phyloP scores from a whole-genome alignment of 1,284 basidiomycete species.

The Ustilago crameri region DNA sequence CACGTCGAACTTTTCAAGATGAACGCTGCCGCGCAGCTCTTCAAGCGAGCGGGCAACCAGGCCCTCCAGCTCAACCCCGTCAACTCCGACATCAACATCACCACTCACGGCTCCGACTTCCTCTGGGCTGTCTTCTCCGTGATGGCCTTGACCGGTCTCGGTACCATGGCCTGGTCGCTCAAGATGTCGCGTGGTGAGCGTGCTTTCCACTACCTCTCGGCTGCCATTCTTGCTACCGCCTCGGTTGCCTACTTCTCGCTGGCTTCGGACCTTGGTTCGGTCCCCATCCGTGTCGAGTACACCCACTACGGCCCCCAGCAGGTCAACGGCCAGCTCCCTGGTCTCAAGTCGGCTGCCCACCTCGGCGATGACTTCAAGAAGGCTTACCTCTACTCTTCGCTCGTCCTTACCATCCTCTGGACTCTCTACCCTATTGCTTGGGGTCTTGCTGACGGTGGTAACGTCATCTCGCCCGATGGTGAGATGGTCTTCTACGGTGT shows the following conservation, averaged over 20 bases:
- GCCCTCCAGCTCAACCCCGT: conserved; percentile 50
- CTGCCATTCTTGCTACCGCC: conserved; percentile 67
- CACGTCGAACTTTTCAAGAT: conserved; percentile 15
- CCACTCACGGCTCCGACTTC: conserved; percentile 70
- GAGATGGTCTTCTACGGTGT: conserved; percentile 74
- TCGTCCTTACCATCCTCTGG: conserved; percentile 54
- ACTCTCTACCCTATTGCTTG: conserved; percentile 69
- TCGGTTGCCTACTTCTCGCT: conserved; percentile 72
- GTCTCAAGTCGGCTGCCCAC: conserved; percentile 68
- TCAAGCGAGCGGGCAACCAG: conserved; percentile 52
- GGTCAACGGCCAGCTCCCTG: conserved; percentile 48
- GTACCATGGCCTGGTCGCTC: conserved; percentile 55
- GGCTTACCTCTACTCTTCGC: conserved; percentile 70
- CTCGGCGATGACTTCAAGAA: conserved; percentile 69
- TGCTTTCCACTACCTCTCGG: conserved; percentile 71
- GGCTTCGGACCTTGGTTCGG: conserved; percentile 75
- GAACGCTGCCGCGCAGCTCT: conserved; percentile 20
- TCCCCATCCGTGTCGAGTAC: conserved; percentile 72
- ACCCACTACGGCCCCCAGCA: conserved; percentile 58
- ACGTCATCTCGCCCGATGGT: conserved; percentile 70
- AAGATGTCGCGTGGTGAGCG: conserved; percentile 69
- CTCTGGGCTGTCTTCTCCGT: conserved; percentile 69
- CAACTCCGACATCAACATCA: conserved; percentile 55
- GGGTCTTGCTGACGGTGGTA: conserved; percentile 72
- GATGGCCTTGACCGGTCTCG: conserved; percentile 63